Percentiles rank a stretch among this genome's conserved stretches.
phyloP scores from a whole-genome alignment of 345 rosid genomes.

The Stellera chamaejasme region DNA sequence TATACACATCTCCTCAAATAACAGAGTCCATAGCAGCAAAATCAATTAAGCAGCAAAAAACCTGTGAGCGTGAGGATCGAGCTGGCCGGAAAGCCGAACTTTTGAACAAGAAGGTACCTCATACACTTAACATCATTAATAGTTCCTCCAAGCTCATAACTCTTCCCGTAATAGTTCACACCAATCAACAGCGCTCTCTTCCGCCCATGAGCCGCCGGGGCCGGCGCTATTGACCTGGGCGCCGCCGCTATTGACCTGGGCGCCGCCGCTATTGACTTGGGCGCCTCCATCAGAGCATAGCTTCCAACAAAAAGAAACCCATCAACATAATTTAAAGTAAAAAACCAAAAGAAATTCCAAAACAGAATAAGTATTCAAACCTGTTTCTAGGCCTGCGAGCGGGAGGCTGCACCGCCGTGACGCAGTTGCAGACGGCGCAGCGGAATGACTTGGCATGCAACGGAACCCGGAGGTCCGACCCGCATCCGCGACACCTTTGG shows the following conservation, averaged over 20 bases:
- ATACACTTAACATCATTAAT: conserved; percentile 49
- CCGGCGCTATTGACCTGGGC: too few relatives aligned
- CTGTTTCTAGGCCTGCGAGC: neutral
- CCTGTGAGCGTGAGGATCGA: conserved; percentile 28
- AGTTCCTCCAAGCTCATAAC: conserved; percentile 37
- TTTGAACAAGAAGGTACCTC: conserved; percentile 36
- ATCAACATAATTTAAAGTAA: neutral
- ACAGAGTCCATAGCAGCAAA: too few relatives aligned
- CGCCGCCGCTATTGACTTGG: conserved; percentile 10
- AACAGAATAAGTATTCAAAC: neutral
- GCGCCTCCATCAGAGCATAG: conserved; percentile 12
- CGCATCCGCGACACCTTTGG: conserved; percentile 45
- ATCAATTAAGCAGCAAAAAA: too few relatives aligned
- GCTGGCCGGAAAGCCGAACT: conserved; percentile 36
- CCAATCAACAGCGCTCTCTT: conserved; percentile 54
- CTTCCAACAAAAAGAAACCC: neutral
- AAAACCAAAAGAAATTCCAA: neutral
- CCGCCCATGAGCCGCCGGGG: conserved; percentile 23
- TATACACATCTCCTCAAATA: too few relatives aligned
- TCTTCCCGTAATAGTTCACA: conserved; percentile 34
- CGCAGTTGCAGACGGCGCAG: conserved; percentile 17
- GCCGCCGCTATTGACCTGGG: conserved; percentile 12
- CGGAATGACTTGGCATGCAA: conserved; percentile 25
- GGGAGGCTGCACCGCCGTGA: neutral
- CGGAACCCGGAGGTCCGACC: conserved; percentile 36